These are phyloP conservation scores for Ceratocystis lukuohia DNA, from an alignment of 2,329 filamentous ascomycete genomes.

Conservation along the genomic window DNA sequence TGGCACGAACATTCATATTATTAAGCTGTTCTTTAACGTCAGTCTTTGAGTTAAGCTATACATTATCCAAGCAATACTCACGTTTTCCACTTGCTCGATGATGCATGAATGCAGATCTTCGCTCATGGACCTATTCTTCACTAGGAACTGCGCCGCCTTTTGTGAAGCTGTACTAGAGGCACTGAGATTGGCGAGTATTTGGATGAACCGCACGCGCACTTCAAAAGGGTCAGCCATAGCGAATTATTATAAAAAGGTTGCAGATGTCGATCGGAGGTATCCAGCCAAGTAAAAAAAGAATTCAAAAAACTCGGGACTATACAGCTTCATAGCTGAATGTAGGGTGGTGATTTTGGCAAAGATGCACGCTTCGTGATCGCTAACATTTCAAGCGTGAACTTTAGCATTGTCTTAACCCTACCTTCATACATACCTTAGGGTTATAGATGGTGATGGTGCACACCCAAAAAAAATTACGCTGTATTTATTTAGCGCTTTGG, in stretches of 20 bases:
- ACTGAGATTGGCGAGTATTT: constrained; percentile 77
- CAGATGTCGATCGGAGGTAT: background rate
- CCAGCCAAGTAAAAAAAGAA: background rate
- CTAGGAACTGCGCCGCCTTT: constrained; percentile 86
- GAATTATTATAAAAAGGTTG: background rate
- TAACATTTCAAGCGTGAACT: background rate
- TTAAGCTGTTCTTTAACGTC: constrained; percentile 38
- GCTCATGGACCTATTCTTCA: constrained; percentile 87
- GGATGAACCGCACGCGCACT: constrained; percentile 93
- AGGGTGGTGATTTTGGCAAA: background rate
- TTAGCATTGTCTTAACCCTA: background rate
- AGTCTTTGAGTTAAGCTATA: background rate
- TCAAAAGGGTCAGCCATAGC: constrained; percentile 76
- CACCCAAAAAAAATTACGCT: background rate
- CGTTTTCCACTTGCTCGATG: constrained; percentile 80
- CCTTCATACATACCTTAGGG: background rate
- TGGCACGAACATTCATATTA: constrained; percentile 92
- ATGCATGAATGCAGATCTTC: constrained; percentile 97
- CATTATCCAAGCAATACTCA: constrained; percentile 28
- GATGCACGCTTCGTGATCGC: no score
- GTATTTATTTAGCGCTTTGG: constrained; percentile 7
- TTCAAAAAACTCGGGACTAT: background rate
- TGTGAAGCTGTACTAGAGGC: constrained; percentile 79
- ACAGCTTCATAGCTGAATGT: background rate
- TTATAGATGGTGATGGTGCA: background rate